These are phyloP conservation scores for Ophiostoma sp. DNA, from an alignment of 2,329 filamentous ascomycete genomes.

Conservation along the genomic window DNA sequence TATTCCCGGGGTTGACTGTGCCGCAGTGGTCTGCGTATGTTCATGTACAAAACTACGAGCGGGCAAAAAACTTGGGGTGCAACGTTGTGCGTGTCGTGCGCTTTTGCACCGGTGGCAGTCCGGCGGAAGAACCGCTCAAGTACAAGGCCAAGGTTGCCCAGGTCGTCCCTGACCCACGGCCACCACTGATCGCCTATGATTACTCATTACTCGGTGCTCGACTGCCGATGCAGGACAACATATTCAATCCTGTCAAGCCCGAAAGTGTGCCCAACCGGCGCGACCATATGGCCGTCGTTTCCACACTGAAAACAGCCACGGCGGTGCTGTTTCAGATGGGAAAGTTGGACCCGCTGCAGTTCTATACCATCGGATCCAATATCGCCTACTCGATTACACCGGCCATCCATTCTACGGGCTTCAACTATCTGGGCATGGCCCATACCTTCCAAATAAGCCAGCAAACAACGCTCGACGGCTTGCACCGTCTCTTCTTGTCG, in stretches of 20 bases:
- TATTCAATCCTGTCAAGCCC: conserved; percentile 51
- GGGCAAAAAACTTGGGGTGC: conserved; percentile 52
- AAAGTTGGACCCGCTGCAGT: conserved; percentile 59
- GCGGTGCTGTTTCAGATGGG: conserved; percentile 56
- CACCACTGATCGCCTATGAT: conserved; percentile 46
- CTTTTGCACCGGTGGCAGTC: conserved; percentile 51
- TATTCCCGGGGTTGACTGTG: conserved; percentile 41
- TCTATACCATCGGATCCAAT: conserved; percentile 63
- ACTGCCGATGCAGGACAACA: conserved; percentile 40
- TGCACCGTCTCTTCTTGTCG: conserved; percentile 55
- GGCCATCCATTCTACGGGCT: conserved; percentile 66
- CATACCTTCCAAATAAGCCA: conserved; percentile 58
- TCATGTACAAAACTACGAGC: conserved; percentile 49
- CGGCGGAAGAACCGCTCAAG: conserved; percentile 42
- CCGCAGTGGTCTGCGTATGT: conserved; percentile 51
- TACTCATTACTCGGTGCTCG: conserved; percentile 42
- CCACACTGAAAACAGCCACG: conserved; percentile 54
- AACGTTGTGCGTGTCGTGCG: conserved; percentile 58
- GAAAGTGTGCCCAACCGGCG: conserved; percentile 39
- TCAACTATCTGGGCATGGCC: conserved; percentile 59
- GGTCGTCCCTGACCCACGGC: conserved; percentile 41
- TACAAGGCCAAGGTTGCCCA: conserved; percentile 46
- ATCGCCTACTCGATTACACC: conserved; percentile 66
- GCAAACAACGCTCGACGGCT: conserved; percentile 54
- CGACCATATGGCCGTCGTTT: conserved; percentile 42